phyloP scores from a whole-genome alignment of 306 rosid genomes.

The Astragalus membranaceus region DNA sequence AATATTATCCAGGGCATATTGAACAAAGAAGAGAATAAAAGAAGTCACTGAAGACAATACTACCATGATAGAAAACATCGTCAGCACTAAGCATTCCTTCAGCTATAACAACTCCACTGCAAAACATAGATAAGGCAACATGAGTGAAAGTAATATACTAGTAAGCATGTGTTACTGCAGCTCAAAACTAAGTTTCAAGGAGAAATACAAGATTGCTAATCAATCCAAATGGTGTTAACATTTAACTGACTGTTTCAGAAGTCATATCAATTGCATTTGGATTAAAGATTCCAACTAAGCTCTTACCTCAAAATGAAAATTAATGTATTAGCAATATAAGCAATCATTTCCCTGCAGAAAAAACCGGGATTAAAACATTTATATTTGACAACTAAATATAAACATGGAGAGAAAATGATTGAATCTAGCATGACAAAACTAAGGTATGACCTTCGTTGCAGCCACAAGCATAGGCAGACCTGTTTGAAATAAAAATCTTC shows the following conservation, averaged over 20 bases:
- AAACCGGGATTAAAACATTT: not conserved
- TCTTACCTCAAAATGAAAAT: constrained; percentile 87
- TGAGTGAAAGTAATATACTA: constrained; percentile 13
- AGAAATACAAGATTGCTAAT: not conserved
- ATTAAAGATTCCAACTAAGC: not conserved
- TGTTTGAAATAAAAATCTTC: no score
- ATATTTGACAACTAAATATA: constrained; percentile 2
- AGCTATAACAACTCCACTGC: constrained; percentile 93
- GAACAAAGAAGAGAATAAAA: not conserved
- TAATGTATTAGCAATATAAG: constrained; percentile 88
- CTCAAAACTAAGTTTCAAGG: not conserved
- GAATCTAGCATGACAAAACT: not conserved
- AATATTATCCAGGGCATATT: not conserved
- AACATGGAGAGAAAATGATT: not conserved
- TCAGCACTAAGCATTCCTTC: constrained; percentile 51
- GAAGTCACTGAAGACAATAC: constrained; percentile 23
- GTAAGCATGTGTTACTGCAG: not conserved
- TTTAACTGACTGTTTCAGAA: not conserved
- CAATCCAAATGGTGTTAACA: not conserved
- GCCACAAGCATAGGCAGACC: not conserved
- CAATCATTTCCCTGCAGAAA: constrained; percentile 90
- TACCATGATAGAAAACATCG: constrained; percentile 49
- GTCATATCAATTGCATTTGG: constrained; percentile 14
- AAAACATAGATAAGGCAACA: constrained; percentile 14
- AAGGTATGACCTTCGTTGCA: not conserved